These are phyloP conservation scores for Saturnispora galanensis DNA, from an alignment of 805 yeast genomes.

Conservation along the genomic window DNA sequence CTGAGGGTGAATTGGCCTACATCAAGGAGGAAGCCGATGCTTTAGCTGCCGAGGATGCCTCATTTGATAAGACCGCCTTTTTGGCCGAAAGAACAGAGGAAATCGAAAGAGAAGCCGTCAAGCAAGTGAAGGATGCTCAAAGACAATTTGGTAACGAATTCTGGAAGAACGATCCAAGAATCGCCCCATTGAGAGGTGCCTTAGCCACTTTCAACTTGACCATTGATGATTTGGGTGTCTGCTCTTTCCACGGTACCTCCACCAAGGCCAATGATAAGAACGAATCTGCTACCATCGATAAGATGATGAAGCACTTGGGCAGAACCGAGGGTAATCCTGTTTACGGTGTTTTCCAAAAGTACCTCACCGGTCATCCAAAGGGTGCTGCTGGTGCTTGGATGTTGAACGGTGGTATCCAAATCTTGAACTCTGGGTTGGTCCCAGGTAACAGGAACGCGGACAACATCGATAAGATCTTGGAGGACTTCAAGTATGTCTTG, in stretches of 20 bases:
- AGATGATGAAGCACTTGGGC: conserved; percentile 92
- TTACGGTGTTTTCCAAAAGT: conserved; percentile 97
- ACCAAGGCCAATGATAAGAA: conserved; percentile 98
- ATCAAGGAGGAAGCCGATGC: conserved; percentile 62
- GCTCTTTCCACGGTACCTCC: conserved; percentile 99
- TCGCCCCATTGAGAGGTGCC: conserved; percentile 95
- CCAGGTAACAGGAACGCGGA: conserved; percentile 98
- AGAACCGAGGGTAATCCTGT: conserved; percentile 97
- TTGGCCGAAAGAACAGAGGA: conserved; percentile 80
- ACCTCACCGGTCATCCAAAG: conserved; percentile 99
- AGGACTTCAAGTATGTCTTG: conserved; percentile 78
- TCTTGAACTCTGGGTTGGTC: conserved; percentile 82
- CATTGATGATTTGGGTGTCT: conserved; percentile 90
- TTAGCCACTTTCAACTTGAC: conserved; percentile 89
- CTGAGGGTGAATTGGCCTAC: conserved; percentile 65
- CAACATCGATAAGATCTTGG: conserved; percentile 76
- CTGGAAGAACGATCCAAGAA: conserved; percentile 82
- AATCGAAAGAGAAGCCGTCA: conserved; percentile 71
- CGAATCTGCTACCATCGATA: conserved; percentile 83
- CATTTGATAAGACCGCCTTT: conserved; percentile 45
- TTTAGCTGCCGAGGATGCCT: conserved; percentile 35
- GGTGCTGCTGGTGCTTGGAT: conserved; percentile 99
- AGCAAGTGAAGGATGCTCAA: conserved; percentile 83
- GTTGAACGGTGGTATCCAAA: conserved; percentile 96
- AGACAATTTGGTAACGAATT: conserved; percentile 93